A percentile compares a stretch with the other conserved stretches of the same genome.
Conservation (phyloP, 371 early-diverging fungal genomes). For the Mortierella sp. region DNA sequence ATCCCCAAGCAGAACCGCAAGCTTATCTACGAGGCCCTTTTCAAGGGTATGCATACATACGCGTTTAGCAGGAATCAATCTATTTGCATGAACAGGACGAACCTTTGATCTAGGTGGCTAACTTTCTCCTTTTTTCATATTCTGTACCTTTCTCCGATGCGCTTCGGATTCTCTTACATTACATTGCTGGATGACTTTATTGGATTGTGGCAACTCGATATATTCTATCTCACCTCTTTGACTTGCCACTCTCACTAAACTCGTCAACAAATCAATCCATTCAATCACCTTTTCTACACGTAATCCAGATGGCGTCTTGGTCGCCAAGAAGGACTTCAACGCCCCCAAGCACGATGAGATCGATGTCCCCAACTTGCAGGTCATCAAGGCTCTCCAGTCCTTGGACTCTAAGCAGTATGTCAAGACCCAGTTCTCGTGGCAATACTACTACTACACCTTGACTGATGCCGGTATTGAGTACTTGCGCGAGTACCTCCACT, state of each 20-base stretch:
- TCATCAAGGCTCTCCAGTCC: conserved; percentile 98
- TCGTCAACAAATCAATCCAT: background rate
- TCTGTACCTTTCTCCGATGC: background rate
- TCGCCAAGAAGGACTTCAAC: conserved; percentile 99
- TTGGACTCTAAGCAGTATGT: conserved; percentile 96
- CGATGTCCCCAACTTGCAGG: conserved; percentile 97
- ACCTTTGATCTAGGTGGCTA: conserved; percentile 34
- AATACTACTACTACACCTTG: conserved; percentile 99
- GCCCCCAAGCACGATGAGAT: conserved; percentile 95
- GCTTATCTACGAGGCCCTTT: conserved; percentile 93
- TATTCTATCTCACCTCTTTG: background rate
- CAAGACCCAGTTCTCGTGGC: conserved; percentile 99
- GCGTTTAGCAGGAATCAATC: conserved; percentile 7
- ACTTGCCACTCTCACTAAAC: background rate
- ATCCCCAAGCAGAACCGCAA: conserved; percentile 97
- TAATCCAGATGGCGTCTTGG: conserved; percentile 92
- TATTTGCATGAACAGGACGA: conserved; percentile 22
- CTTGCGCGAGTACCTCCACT: conserved; percentile 97
- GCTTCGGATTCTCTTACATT: background rate
- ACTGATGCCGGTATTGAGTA: conserved; percentile 98
- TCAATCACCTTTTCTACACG: conserved; percentile 6
- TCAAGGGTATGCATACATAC: conserved; percentile 73
- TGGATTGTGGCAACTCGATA: conserved; percentile 7
- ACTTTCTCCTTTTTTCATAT: background rate
- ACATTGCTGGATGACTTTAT: conserved; percentile 10